phyloP scores from a whole-genome alignment of 306 rosid species.

The Luffa acutangula region DNA sequence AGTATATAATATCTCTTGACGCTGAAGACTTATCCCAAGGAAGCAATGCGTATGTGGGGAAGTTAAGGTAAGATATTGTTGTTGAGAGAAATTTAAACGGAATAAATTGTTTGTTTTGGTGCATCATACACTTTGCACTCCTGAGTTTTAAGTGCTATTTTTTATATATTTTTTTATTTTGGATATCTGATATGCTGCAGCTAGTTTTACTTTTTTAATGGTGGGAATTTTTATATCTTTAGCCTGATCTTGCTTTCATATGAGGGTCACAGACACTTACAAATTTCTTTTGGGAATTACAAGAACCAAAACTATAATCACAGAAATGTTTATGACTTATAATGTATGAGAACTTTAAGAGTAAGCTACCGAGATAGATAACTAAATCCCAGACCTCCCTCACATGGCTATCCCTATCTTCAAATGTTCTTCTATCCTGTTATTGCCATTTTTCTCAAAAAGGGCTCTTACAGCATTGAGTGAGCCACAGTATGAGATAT shows the following conservation, averaged over 20 bases:
- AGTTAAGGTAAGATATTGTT: slow-evolving; percentile 55
- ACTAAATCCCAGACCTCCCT: neutral
- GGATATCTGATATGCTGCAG: neutral
- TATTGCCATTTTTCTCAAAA: neutral
- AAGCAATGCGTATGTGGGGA: slow-evolving; percentile 95
- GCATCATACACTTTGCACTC: slow-evolving; percentile 2
- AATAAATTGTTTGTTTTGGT: neutral
- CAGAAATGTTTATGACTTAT: neutral
- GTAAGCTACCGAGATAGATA: neutral
- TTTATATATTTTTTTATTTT: neutral
- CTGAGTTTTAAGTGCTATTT: neutral
- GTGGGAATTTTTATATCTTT: neutral
- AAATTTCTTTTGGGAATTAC: neutral
- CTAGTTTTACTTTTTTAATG: neutral
- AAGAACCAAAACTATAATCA: neutral
- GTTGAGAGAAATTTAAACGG: neutral
- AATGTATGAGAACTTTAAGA: neutral
- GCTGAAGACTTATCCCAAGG: slow-evolving; percentile 86
- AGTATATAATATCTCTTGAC: slow-evolving; percentile 86
- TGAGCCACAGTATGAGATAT: no score
- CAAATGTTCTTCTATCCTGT: neutral
- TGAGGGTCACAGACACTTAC: neutral
- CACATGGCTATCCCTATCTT: neutral
- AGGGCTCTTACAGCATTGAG: neutral
- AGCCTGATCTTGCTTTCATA: neutral